Evolutionary conservation across 805 yeast species (phyloP), one percentile per base, ranked within the genome.

Genomic region (Wickerhamomyces tratensis): DNA sequence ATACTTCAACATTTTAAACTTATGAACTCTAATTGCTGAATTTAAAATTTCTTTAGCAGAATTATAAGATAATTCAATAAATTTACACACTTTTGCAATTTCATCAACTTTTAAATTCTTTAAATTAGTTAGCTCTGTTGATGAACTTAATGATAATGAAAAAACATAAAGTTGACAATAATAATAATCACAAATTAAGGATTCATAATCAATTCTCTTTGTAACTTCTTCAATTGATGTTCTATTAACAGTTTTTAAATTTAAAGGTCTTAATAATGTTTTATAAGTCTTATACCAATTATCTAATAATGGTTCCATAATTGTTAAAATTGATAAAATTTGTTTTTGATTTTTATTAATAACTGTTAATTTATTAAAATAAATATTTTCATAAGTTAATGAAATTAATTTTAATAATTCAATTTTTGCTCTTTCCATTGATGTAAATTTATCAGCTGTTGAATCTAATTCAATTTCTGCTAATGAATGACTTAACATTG

Each of bases 111-210:
- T 71, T 46, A 82, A 62, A 38, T 61, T 54, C 37, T 47, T 53
- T 35, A 52, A 36, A 44, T 45, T 37, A 14, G 33, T 37, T 37
- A 33, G 12, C 25, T 26, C 20, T 15, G 35, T 12, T 31, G 48
- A 43, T 57, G 57, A 29, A 42, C 67, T 67, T 36, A 89, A 65
- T 0, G 96, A 95, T 41, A 88, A 63, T 1, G 96, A 88, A 57
- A 79, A 89, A 29, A 88, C 77, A 58, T 88, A 91, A 33, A 89
- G 62, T 49, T 84, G 84, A 25, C 93, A 80, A 61, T 91, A 89
- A 57, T 86, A 79, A 63, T 75, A 88, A 56, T 89, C 97, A 58
- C 88, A 77, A 36, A 85, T 74, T 42, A 88, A 62, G 3, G 87
- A 73, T 56, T 87, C 95, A 39, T 74, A 63, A 48, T 80, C 88